Evolutionary conservation across 805 yeast genomes (phyloP).

Genomic region (Lipomyces japonicus): DNA sequence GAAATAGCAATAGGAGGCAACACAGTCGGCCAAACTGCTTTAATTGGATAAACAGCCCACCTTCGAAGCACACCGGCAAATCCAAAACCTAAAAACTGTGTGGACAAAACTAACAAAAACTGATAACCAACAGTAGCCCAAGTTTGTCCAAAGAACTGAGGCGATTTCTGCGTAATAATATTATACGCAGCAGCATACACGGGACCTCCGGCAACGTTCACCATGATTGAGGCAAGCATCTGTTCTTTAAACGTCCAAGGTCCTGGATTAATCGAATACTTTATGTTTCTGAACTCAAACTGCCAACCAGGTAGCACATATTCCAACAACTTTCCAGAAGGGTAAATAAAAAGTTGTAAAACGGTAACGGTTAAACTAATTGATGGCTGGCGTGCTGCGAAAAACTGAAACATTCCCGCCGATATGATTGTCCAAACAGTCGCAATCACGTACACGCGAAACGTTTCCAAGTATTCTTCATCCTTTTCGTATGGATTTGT

Average conservation of each 20-base stretch:
- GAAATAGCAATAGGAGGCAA: constrained; percentile 49
- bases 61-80: constrained; percentile 63
- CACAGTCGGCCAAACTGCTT: constrained; percentile 54
- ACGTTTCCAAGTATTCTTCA: constrained; percentile 42
- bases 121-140: constrained; percentile 50
- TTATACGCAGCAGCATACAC: constrained; percentile 4
- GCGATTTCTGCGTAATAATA: background rate
- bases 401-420: constrained; percentile 40
- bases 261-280: constrained; percentile 52
- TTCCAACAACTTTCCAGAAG: constrained; percentile 50
- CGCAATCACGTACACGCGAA: constrained; percentile 41
- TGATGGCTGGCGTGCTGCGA: constrained; percentile 54
- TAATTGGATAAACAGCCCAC: constrained; percentile 56
- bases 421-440: constrained; percentile 33
- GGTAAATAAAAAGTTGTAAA: constrained; percentile 57
- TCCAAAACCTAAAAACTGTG: constrained; percentile 63
- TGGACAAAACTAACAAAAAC: constrained; percentile 48
- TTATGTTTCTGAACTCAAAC: constrained; percentile 41
- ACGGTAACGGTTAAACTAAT: constrained; percentile 51
- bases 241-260: constrained; percentile 64
- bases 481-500: constrained; percentile 57
- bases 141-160: constrained; percentile 36
- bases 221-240: constrained; percentile 52
- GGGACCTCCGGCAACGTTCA: constrained; percentile 7
- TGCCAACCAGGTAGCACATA: constrained; percentile 46